Percentiles rank a stretch among this genome's conserved stretches.
Conservation (phyloP, 176 grass and related monocot genomes). For the Lolium multiflorum region DNA sequence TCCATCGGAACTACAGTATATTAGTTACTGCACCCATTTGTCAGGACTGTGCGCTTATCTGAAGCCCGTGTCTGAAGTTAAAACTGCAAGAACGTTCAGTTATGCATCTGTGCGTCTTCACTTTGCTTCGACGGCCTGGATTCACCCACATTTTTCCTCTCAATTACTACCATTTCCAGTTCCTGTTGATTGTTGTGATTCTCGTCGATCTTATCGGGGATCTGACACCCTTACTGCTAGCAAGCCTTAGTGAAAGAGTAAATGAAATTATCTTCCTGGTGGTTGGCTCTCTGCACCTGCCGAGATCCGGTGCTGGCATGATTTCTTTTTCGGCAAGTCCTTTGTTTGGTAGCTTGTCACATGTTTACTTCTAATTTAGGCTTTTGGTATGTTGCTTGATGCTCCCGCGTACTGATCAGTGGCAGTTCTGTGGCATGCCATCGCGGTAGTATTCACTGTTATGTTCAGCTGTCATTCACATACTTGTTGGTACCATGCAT, state of each 20-base stretch:
- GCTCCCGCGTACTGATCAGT: background rate
- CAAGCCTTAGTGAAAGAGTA: background rate
- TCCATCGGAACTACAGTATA: background rate
- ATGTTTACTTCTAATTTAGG: background rate
- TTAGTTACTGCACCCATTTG: slow-evolving; percentile 14
- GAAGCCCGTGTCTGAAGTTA: background rate
- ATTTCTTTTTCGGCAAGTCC: background rate
- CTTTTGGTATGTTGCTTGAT: background rate
- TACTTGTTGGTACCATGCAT: slow-evolving; percentile 2
- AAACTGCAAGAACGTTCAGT: background rate
- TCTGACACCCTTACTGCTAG: slow-evolving; percentile 11
- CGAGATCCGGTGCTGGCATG: background rate
- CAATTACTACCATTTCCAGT: background rate
- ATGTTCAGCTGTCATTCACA: background rate
- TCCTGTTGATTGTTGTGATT: background rate
- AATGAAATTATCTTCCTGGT: background rate
- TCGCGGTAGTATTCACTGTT: background rate
- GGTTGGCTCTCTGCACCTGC: background rate
- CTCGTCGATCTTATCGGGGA: background rate
- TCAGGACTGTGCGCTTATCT: background rate
- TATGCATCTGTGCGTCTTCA: background rate
- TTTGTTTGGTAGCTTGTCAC: background rate
- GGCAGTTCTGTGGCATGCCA: too few relatives aligned
- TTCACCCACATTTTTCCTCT: background rate
- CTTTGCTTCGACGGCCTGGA: background rate